These are phyloP conservation scores for Mixia osmundae DNA, from an alignment of 1,284 basidiomycete species.

Conservation along the genomic window DNA sequence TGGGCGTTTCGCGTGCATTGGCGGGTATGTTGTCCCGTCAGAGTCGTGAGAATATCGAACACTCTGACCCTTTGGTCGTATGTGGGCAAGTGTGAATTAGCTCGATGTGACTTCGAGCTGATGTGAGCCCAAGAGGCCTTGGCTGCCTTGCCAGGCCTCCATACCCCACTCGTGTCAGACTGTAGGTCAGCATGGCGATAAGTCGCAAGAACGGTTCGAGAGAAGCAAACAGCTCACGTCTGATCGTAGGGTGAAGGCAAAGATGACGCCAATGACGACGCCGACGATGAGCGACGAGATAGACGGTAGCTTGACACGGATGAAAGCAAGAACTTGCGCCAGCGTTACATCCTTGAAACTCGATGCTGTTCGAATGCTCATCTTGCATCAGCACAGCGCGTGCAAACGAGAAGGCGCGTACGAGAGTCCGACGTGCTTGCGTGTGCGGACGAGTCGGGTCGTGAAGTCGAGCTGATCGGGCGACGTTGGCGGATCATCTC, in stretches of 20 bases:
- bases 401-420: too few relatives aligned
- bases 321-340: conserved; percentile 4
- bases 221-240: conserved; percentile 26
- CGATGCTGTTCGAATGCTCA: too few relatives aligned
- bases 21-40: conserved; percentile 69
- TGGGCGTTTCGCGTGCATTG: conserved; percentile 68
- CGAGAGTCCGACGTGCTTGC: too few relatives aligned
- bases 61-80: conserved; percentile 54
- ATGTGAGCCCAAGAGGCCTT: neutral
- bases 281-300: conserved; percentile 31
- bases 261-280: conserved; percentile 37
- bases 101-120: neutral
- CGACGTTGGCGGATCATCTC: too few relatives aligned
- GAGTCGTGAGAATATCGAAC: conserved; percentile 55
- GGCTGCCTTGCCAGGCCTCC: neutral
- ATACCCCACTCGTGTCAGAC: neutral
- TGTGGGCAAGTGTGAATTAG: conserved; percentile 13
- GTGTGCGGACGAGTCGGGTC: too few relatives aligned
- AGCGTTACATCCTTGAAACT: too few relatives aligned
- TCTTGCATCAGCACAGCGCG: too few relatives aligned
- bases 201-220: conserved; percentile 10
- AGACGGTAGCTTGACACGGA: conserved; percentile 9
- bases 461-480: too few relatives aligned
- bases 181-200: neutral
- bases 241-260: conserved; percentile 33